Percentiles rank a stretch among this genome's conserved stretches.
phyloP scores from a whole-genome alignment of 1,139 yeast genomes.

The Candida anutae region DNA sequence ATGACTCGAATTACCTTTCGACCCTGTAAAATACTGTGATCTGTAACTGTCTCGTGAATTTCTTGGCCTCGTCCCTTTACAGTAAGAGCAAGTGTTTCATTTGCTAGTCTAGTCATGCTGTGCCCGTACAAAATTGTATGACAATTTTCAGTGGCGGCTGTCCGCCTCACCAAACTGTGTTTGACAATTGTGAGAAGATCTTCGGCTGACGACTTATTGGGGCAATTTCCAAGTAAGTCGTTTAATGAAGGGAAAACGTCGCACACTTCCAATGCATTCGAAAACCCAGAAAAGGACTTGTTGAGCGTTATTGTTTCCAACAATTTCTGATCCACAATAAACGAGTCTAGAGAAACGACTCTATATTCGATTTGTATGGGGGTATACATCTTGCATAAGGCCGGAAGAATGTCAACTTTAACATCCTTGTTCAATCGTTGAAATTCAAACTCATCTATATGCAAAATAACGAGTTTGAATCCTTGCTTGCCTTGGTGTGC shows the following conservation, averaged over 20 bases:
- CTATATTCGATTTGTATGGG: constrained; percentile 25
- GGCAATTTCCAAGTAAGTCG: constrained; percentile 24
- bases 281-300: constrained; percentile 20
- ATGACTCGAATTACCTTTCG: constrained; percentile 33
- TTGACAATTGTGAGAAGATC: constrained; percentile 50
- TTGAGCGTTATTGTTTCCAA: constrained; percentile 18
- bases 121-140: constrained; percentile 64
- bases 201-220: constrained; percentile 53
- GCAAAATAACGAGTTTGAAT: constrained; percentile 49
- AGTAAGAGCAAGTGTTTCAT: constrained; percentile 66
- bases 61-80: constrained; percentile 87
- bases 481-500: constrained; percentile 65
- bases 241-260: constrained; percentile 10
- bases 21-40: constrained; percentile 24
- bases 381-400: constrained; percentile 13
- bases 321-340: constrained; percentile 16
- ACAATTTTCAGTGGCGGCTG: constrained; percentile 41
- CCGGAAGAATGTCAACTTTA: constrained; percentile 10
- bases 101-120: constrained; percentile 79
- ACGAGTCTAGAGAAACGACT: constrained; percentile 31
- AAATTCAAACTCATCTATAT: constrained; percentile 35
- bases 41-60: constrained; percentile 47
- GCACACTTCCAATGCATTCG: constrained; percentile 5
- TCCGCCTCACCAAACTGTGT: constrained; percentile 38
- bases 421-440: constrained; percentile 8